Conservation (phyloP, 306 rosid species). For the Fagus crenata region DNA sequence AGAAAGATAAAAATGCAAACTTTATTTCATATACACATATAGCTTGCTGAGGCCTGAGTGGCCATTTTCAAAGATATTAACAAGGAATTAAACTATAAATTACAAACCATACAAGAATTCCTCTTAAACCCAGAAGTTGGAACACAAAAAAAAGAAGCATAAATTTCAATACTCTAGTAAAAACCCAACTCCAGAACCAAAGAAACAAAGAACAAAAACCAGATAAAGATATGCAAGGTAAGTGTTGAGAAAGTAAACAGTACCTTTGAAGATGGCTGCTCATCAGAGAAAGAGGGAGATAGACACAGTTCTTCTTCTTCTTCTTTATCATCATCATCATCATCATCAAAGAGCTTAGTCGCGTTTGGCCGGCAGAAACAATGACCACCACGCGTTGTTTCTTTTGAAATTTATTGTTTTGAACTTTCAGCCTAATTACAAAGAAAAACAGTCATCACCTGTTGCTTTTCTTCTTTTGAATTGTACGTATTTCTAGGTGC, state of each 20-base stretch:
- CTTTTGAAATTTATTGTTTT: neutral
- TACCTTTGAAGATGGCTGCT: neutral
- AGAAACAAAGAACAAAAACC: neutral
- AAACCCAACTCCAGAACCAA: neutral
- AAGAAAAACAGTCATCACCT: neutral
- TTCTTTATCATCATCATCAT: neutral
- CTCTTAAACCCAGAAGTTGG: neutral
- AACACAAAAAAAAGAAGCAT: neutral
- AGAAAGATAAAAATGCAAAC: neutral
- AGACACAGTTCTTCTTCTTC: neutral
- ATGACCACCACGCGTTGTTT: neutral
- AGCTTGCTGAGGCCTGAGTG: neutral
- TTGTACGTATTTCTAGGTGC: too few species aligned
- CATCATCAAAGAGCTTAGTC: neutral
- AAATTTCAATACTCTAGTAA: neutral
- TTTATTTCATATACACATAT: neutral
- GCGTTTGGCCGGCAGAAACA: neutral
- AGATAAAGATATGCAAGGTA: neutral
- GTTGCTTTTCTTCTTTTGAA: neutral
- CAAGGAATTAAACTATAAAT: neutral
- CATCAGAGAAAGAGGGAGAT: neutral
- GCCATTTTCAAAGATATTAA: neutral
- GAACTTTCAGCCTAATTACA: neutral
- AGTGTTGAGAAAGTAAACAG: neutral
- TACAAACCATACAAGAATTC: neutral